Evolutionary conservation across 495 filamentous ascomycete genomes (phyloP), one percentile per base, ranked within the genome.

Genomic region (Hyaloscypha finlandica): DNA sequence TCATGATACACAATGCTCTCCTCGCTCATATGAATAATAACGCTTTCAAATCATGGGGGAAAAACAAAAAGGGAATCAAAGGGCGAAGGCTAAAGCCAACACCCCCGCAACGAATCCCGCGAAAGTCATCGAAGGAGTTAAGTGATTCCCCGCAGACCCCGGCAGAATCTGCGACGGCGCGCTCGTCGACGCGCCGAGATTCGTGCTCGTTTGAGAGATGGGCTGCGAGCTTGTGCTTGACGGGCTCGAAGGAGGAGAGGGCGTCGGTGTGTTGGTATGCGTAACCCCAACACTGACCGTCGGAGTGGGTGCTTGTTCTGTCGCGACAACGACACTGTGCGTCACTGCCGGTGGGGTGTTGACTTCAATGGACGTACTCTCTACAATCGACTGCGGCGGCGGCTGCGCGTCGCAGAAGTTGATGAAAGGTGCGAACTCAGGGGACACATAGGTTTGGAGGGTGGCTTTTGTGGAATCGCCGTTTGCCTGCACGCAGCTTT

Each of bases 401-500:
- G 53, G 2, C 52, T 57, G 55, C 14, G 57, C 67, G 4, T 22
- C 14, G 45, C 71, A 73, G 56, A 68, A 73, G 33, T 14, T 22
- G 48, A 73, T 29, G 63, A 71, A 73, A 19, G 58, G 68, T n/a
- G n/a, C 54, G 42, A 73, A 73, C 54, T 73, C 33, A 4, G 68
- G 55, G 35, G 33, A 51, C 8, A 73, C 51, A 48, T 73, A 74
- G 14, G 39, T 53, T 39, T 73, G 61, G 11, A 63, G 59, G 0
- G 65, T 37, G 11, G 6, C 3, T 54, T 71, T 67, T 0, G 54
- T 68, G 4, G n/a, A 8, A 37, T 65, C 61, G 19, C 61, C 61
- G 51, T 72, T 61, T 1, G 65, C 65, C 0, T 16, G 11, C 6
- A 69, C 62, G 55, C 84, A 86, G 0, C 4, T 37, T 3, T 78